These are phyloP conservation scores for Penicillium sp. DNA, from an alignment of 2,329 filamentous ascomycete genomes.

Conservation along the genomic window DNA sequence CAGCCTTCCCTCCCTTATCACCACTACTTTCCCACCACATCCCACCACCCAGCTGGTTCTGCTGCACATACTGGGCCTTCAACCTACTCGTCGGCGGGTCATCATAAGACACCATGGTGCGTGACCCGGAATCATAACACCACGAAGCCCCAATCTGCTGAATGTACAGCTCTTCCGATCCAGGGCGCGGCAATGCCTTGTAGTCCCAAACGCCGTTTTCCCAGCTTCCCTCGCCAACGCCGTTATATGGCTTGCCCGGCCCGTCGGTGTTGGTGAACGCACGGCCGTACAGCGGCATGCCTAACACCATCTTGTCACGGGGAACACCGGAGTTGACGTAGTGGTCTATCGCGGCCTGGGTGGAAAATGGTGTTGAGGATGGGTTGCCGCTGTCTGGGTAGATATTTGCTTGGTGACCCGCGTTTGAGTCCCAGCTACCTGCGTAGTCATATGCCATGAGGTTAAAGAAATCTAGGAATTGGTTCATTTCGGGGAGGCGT, in stretches of 20 bases:
- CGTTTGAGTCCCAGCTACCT: slow-evolving; percentile 72
- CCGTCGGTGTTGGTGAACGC: slow-evolving; percentile 81
- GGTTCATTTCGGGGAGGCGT: slow-evolving; percentile 47
- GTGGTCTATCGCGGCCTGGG: slow-evolving; percentile 66
- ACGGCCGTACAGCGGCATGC: slow-evolving; percentile 93
- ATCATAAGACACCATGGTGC: slow-evolving; percentile 75
- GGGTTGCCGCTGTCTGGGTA: slow-evolving; percentile 62
- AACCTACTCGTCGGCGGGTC: slow-evolving; percentile 59
- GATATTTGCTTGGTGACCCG: slow-evolving; percentile 83
- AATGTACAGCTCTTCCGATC: slow-evolving; percentile 67
- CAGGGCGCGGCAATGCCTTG: slow-evolving; percentile 74
- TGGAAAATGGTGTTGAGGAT: slow-evolving; percentile 74
- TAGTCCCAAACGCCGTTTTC: slow-evolving; percentile 86
- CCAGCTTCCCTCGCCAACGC: slow-evolving; percentile 74
- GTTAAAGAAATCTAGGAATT: slow-evolving; percentile 55
- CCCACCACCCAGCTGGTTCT: slow-evolving; percentile 71
- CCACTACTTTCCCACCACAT: slow-evolving; percentile 97
- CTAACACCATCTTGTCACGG: slow-evolving; percentile 75
- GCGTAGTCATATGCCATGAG: slow-evolving; percentile 84
- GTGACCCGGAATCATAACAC: slow-evolving; percentile 66
- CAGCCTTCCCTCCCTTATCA: slow-evolving; percentile 62
- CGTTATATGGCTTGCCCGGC: slow-evolving; percentile 68
- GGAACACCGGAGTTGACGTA: slow-evolving; percentile 67
- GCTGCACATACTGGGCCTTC: slow-evolving; percentile 72
- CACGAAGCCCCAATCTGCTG: slow-evolving; percentile 68